Conservation (phyloP, 768 basidiomycete species). For the Calocybe cyanea region DNA sequence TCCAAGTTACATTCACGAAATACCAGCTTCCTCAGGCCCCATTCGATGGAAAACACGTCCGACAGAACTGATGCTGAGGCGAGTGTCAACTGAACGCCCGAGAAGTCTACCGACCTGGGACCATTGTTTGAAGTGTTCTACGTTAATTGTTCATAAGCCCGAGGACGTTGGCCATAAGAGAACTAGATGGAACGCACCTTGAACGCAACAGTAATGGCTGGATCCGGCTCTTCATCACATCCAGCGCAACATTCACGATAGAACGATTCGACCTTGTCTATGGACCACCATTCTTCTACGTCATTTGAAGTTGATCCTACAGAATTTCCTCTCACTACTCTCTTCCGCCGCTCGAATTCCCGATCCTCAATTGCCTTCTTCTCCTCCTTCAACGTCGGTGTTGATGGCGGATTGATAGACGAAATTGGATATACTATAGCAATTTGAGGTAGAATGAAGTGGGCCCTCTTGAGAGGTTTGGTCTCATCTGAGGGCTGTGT, state of each 20-base stretch:
- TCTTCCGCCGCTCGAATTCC: constrained; percentile 63
- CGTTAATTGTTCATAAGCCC: not conserved
- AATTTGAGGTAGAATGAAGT: constrained; percentile 86
- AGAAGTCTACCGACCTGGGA: constrained; percentile 77
- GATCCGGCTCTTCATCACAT: constrained; percentile 68
- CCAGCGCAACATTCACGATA: constrained; percentile 83
- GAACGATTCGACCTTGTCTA: constrained; percentile 81
- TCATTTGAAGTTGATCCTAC: constrained; percentile 29
- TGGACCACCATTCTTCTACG: constrained; percentile 73
- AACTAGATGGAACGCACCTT: constrained; percentile 43
- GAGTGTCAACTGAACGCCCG: constrained; percentile 69
- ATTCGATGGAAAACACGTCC: constrained; percentile 89
- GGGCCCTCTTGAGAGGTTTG: constrained; percentile 78
- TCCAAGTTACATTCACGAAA: constrained; percentile 87
- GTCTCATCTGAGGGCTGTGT: constrained; percentile 37
- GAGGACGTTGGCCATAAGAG: not conserved
- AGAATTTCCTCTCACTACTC: constrained; percentile 59
- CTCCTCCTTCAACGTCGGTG: constrained; percentile 75
- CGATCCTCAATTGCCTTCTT: constrained; percentile 74
- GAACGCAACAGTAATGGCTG: constrained; percentile 62
- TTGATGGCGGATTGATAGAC: constrained; percentile 77
- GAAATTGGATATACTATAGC: constrained; percentile 90
- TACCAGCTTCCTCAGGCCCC: constrained; percentile 84
- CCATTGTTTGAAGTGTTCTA: constrained; percentile 50
- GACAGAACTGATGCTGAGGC: constrained; percentile 77